Base-by-base conservation (phyloP, 2,329 filamentous ascomycete species). In the Exophiala dermatitidis region DNA sequence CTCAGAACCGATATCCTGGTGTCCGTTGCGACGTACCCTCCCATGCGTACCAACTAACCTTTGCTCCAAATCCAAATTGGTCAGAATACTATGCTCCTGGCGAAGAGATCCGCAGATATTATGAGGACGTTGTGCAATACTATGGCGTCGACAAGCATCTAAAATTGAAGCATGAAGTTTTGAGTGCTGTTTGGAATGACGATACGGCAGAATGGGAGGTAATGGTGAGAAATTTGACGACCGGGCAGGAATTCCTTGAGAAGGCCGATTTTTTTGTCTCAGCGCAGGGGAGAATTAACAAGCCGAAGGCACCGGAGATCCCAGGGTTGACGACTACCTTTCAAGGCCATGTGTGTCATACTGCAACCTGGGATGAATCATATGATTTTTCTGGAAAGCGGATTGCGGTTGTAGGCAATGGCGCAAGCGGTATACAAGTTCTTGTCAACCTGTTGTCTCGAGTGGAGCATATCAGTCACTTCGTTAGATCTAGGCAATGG, bases 301-400 rank as follows among this genome's bases (percentile, higher is more conserved):
- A 28, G 7, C 8, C 12, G 4, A 7, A 50, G 26, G 56, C 47
- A 50, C 62, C 62, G 3, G 60, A 65, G 10, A 66, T 66, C 54
- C 38, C 12, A 28, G 48, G 40, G 2, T 31, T 43, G 4, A 66
- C 68, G 28, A 56, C 38, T 0, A 19, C 5, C 33, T 72, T 68
- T 33, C 34, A 26, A 45, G 71, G 70, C 1, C 61, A 52, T 12
- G 43, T 71, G 4, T 69, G 71, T 50, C 71, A 73, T 57, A 69
- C 70, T 6, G 69, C 70, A 1, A 52, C 61, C 38, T 73, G 71
- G 71, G 69, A 72, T 34, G 32, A 46, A 4, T 28, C 36, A 0
- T 79, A 70, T 66, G 81, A 73, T 65, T 73, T 82, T 56, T 52
- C 32, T 0, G 58, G 52, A 2, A 65, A 65, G 42, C 48, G 45